Base-by-base conservation (phyloP, 495 filamentous ascomycete species). In the Xylaria nigripes region DNA sequence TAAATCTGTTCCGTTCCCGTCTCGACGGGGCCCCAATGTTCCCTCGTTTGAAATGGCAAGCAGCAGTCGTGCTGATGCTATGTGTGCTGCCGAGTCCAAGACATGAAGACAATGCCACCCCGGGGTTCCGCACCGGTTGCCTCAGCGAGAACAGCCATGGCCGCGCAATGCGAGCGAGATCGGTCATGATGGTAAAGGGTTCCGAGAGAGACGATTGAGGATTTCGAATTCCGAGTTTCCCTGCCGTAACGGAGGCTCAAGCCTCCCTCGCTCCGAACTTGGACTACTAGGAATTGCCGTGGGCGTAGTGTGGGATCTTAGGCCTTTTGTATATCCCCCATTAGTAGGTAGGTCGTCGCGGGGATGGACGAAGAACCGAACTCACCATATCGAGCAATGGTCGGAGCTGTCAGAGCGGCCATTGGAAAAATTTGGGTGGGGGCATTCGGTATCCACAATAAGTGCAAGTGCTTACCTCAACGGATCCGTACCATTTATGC, bases 1-100 rank as follows among this genome's bases (percentile, higher is more conserved):
- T 40, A 1, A 3, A 1, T 66, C 89, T 85, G 30, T 85, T 83
- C 50, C 90, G 89, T 70, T 86, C 88, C 69, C 89, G 91, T 68
- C 88, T 86, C 59, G 86, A 92, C 71, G 88, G 86, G 69, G 82
- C 91, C 66, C 90, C 90, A 87, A 88, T 84, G 57, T 81, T 86
- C 68, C 90, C 86, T n/a, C 36, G 86, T 83, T 91, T 63, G 70
- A 92, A 53, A 84, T 5, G 13, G 42, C 40, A 23, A 23, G 50
- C 32, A 6, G 51, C 4, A 12, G 52, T 55, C 8, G 45, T 15
- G 52, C 52, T 55, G 53, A 55, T 24, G 40, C 29, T 42, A 22
- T 45, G 45, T 27, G 18, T 44, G 24, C 27, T 15, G n/a, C 38
- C 45, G 16, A 55, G 53, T 2, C 48, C 48, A 23, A 51, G 7